Conservation (phyloP, 306 rosid species). For the Begonia loranthoides region DNA sequence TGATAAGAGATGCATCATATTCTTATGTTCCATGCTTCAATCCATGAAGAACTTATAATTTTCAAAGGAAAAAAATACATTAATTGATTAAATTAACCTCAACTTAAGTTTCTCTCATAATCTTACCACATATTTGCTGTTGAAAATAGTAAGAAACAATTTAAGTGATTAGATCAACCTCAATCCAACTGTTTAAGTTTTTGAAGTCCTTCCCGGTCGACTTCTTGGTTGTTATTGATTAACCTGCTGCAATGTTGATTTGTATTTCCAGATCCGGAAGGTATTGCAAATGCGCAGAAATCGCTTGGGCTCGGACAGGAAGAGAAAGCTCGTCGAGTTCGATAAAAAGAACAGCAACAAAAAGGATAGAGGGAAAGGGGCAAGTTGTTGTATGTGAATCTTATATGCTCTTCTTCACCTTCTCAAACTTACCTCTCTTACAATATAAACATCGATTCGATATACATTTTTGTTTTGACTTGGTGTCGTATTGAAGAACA, state of each 20-base stretch:
- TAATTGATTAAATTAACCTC: too few species aligned
- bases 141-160: background rate
- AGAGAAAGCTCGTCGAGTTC: conserved; percentile 64
- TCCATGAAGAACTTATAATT: too few species aligned
- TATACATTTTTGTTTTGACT: too few species aligned
- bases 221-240: background rate
- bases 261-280: conserved; percentile 70
- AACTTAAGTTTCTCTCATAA: background rate
- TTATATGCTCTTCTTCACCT: too few species aligned
- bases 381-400: too few species aligned
- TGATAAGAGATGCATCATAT: too few species aligned
- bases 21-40: too few species aligned
- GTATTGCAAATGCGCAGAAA: conserved; percentile 82
- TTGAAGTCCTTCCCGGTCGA: background rate
- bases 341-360: conserved; percentile 17
- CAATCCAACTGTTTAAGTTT: background rate
- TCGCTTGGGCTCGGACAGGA: conserved; percentile 85
- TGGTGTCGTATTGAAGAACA: too few species aligned
- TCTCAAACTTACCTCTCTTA: too few species aligned
- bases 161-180: background rate
- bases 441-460: too few species aligned
- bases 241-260: background rate
- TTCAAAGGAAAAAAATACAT: too few species aligned
- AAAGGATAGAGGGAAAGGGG: background rate
- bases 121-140: background rate